phyloP scores from a whole-genome alignment of 2,329 filamentous ascomycete genomes.

The Aureobasidium subglaciale region DNA sequence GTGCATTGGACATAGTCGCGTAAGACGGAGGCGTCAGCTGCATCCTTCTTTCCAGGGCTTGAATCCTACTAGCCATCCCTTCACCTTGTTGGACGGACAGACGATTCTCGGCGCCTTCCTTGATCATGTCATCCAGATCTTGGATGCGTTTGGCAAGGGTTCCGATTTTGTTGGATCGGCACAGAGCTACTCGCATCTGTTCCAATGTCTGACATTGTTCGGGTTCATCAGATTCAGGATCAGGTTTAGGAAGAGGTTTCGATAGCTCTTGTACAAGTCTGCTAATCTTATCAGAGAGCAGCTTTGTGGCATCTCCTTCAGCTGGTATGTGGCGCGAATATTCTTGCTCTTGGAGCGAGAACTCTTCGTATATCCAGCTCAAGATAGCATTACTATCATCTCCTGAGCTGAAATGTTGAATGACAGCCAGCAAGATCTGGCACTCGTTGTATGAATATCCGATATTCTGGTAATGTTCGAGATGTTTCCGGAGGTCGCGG shows the following conservation, averaged over 20 bases:
- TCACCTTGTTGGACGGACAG: no score
- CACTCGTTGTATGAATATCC: not conserved
- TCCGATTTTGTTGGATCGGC: no score
- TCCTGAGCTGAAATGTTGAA: not conserved
- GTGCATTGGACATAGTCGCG: no score
- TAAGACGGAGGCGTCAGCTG: no score
- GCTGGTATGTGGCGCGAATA: not conserved
- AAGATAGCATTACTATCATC: not conserved
- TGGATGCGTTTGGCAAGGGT: no score
- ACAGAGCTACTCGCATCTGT: no score
- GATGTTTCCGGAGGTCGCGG: not conserved
- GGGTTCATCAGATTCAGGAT: not conserved
- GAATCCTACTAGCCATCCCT: no score
- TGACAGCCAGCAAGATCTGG: not conserved
- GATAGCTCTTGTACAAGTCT: not conserved
- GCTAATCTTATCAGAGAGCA: not conserved
- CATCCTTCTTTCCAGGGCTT: no score
- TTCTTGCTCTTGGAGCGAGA: not conserved
- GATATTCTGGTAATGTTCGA: not conserved
- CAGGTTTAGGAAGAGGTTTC: not conserved
- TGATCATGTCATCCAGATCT: no score
- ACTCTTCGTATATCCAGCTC: not conserved
- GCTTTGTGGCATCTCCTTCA: not conserved
- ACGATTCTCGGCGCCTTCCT: no score
- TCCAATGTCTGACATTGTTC: no score